phyloP scores from a whole-genome alignment of 2,329 filamentous ascomycete genomes.

The Endothia cerciana region DNA sequence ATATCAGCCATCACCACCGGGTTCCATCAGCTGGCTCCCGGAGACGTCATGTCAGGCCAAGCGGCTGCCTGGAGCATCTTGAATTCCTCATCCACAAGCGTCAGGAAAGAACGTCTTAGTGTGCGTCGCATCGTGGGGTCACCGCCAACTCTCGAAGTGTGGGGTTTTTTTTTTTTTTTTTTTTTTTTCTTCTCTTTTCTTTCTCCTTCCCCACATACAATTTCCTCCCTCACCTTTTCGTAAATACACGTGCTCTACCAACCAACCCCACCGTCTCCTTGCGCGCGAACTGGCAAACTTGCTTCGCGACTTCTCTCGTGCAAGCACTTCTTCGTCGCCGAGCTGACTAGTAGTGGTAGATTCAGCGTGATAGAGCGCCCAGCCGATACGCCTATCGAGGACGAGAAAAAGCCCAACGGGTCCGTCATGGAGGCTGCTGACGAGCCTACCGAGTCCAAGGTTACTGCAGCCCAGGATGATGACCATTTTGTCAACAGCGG shows the following conservation, averaged over 20 bases:
- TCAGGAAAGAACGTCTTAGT: not conserved
- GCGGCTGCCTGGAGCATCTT: not conserved
- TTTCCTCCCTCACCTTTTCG: not conserved
- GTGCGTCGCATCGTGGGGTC: not conserved
- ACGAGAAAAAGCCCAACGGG: not conserved
- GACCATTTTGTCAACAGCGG: constrained; percentile 39
- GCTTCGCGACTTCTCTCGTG: too few relatives aligned
- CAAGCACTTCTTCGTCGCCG: not conserved
- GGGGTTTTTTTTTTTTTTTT: not conserved
- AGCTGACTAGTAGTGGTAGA: not conserved
- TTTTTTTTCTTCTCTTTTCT: not conserved
- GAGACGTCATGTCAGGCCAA: not conserved
- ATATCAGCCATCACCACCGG: too few relatives aligned
- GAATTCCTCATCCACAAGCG: not conserved
- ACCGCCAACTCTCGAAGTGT: not conserved
- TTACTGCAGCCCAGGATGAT: constrained; percentile 38
- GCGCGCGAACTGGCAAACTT: too few relatives aligned
- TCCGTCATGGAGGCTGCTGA: not conserved
- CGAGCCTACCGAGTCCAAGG: constrained; percentile 26
- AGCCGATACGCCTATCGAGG: not conserved
- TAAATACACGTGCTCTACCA: too few relatives aligned
- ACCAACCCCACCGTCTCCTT: too few relatives aligned
- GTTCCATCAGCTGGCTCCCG: not conserved
- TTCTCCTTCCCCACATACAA: not conserved
- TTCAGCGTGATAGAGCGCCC: not conserved